A percentile compares a stretch with the other conserved stretches of the same genome.
These are phyloP conservation scores for Exophiala sp. DNA, from an alignment of 2,329 filamentous ascomycete species.

Conservation along the genomic window DNA sequence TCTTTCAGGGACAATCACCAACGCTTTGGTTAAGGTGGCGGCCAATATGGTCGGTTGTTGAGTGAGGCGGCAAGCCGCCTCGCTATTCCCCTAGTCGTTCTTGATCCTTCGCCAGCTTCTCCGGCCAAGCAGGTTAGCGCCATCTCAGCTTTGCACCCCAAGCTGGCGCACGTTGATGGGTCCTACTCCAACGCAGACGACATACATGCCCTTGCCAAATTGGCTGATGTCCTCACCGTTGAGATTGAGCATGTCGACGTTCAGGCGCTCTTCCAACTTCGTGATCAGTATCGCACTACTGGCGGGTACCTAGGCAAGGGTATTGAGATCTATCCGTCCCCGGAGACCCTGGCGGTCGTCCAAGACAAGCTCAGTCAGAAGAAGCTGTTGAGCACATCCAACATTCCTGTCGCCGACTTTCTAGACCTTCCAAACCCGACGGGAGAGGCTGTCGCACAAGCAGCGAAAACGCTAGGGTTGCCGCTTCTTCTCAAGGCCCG, in stretches of 20 bases:
- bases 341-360: neutral
- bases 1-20: neutral
- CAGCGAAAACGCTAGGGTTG: neutral
- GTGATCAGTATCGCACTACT: neutral
- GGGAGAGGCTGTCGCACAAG: neutral
- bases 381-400: neutral
- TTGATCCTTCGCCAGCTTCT: neutral
- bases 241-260: neutral
- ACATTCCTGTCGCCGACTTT: neutral
- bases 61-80: neutral
- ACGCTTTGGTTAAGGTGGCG: neutral
- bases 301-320: neutral
- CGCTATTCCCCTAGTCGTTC: neutral
- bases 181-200: neutral
- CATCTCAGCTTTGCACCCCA: neutral
- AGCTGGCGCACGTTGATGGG: neutral
- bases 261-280: neutral
- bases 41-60: neutral
- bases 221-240: neutral
- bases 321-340: neutral
- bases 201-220: neutral
- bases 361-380: neutral
- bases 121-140: constrained; percentile 4
- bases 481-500: neutral
- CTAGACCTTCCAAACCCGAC: neutral